Evolutionary conservation across 345 rosid species (phyloP), one percentile per base, ranked within the genome.

Genomic region (Gossypium stocksii): DNA sequence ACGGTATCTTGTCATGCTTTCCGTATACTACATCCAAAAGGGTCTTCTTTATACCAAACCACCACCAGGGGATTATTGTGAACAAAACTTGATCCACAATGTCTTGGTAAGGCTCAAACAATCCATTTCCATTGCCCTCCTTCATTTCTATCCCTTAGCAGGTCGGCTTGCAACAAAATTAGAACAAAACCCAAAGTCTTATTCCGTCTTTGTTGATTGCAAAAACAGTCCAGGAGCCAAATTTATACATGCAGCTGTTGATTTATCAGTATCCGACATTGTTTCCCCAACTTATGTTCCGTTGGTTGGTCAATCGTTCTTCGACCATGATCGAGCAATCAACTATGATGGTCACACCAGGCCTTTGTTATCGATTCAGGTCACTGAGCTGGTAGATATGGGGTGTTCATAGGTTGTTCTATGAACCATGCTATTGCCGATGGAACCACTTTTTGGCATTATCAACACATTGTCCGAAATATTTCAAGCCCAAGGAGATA

Each of bases 1-100:
- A 57, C 89, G 92, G 94, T 97, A 91, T 82, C 88, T 87, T 6
- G 78, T 77, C 10, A 85, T 93, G 94, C 77, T 93, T 19, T 82
- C 95, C 20, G 84, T 80, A 9, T 88, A 89, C 0, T 88, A 91
- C 78, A 90, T 90, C 80, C 93, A 90, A 70, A 86, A 78, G 73
- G 93, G 86, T 58, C 90, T 86, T 56, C 87, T 85, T 51, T 91
- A 79, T 59, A 70, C 78, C 78, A 92, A 91, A 74, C 91, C 84
- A 0, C 38, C 38, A 34, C 38, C 38, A 4, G 57, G 57, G 15
- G 29, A 74, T 54, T 61, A 54, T 25, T 44, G 29, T 44, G 15
- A 69, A 34, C 27, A 72, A 66, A 65, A 51, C 68, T 86, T 81
- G 84, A 82, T 85, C 71, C 54, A 48, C 0, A 56, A 81, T 76